Base-by-base conservation (phyloP, 768 basidiomycete species). In the Sporobolomyces phaffii region DNA sequence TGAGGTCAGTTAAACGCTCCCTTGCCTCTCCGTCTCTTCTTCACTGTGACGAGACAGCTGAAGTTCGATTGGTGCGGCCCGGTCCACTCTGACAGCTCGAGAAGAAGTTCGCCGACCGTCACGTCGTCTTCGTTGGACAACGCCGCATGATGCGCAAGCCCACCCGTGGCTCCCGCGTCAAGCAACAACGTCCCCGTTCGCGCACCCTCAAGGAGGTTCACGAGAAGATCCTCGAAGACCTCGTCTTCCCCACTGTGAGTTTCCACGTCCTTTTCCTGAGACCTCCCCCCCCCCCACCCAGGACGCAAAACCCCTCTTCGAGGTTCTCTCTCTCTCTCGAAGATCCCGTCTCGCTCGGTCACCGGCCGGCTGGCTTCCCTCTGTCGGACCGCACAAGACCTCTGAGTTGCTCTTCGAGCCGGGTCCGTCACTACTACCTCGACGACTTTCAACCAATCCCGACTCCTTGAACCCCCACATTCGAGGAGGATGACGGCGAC, bases 41-140 rank as follows among this genome's bases (percentile, higher is more conserved):
- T n/a, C n/a, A n/a, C n/a, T n/a, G n/a, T n/a, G n/a, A n/a, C n/a
- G n/a, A n/a, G n/a, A n/a, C n/a, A n/a, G n/a, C n/a, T n/a, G n/a
- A n/a, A n/a, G n/a, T n/a, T n/a, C n/a, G n/a, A n/a, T n/a, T n/a
- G n/a, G n/a, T n/a, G n/a, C n/a, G n/a, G 10, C 41, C 40, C 17
- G 5, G 11, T 18, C 33, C 9, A 13, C 6, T 52, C 8, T 13
- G 3, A 40, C 50, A 63, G 79, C 85, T 99, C 77, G 96, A 99
- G 86, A 99, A 99, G 86, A 99, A 99, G 82, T 97, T 99, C 83
- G 91, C 96, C 50, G 96, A 98, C 82, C 87, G 92, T 78, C 93
- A 98, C 81, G 91, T 99, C 79, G 90, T 99, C 65, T 98, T 99
- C 79, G 86, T 98, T 79, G 96, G 90, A 61, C 96, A 99, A 82